Percentiles rank a stretch among this genome's conserved stretches.
These are phyloP conservation scores for Hypomyces perniciosus DNA, from an alignment of 2,329 filamentous ascomycete genomes.

Conservation along the genomic window DNA sequence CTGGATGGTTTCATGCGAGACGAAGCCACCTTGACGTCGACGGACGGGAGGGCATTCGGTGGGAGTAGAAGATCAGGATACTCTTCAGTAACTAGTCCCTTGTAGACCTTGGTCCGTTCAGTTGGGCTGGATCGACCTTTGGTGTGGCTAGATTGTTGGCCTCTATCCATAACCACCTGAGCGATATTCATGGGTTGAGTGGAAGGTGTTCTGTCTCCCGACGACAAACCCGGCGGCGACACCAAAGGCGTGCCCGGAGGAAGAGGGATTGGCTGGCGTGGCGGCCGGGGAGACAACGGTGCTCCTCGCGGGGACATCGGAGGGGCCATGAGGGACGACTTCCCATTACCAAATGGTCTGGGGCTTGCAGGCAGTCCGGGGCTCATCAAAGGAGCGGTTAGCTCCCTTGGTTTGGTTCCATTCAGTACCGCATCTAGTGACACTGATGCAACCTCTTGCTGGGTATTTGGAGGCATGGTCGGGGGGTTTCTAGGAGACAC, in stretches of 20 bases:
- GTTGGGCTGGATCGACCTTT: conserved; percentile 31
- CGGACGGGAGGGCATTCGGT: conserved; percentile 80
- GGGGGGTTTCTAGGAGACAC: conserved; percentile 31
- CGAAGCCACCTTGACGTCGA: conserved; percentile 82
- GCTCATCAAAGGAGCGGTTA: conserved; percentile 46
- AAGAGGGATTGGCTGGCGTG: conserved; percentile 66
- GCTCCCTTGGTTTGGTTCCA: conserved; percentile 27
- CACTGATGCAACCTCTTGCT: conserved; percentile 36
- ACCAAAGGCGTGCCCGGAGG: conserved; percentile 63
- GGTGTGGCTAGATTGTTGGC: conserved; percentile 27
- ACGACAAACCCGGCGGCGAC: conserved; percentile 30
- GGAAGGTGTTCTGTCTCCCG: conserved; percentile 7
- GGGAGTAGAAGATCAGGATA: conserved; percentile 80
- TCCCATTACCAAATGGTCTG: conserved; percentile 48
- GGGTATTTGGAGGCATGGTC: conserved; percentile 26
- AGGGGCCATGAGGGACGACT: conserved; percentile 50
- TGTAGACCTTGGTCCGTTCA: conserved; percentile 56
- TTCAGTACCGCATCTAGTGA: conserved; percentile 50
- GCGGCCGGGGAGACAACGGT: conserved; percentile 65
- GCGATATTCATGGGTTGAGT: conserved; percentile 5
- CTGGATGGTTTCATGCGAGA: conserved; percentile 92
- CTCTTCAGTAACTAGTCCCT: conserved; percentile 75
- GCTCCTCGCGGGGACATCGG: conserved; percentile 59
- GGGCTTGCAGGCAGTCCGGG: conserved; percentile 56
- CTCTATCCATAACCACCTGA: conserved; percentile 19